These are phyloP conservation scores for Chiua virens DNA, from an alignment of 768 basidiomycete species.

Conservation along the genomic window DNA sequence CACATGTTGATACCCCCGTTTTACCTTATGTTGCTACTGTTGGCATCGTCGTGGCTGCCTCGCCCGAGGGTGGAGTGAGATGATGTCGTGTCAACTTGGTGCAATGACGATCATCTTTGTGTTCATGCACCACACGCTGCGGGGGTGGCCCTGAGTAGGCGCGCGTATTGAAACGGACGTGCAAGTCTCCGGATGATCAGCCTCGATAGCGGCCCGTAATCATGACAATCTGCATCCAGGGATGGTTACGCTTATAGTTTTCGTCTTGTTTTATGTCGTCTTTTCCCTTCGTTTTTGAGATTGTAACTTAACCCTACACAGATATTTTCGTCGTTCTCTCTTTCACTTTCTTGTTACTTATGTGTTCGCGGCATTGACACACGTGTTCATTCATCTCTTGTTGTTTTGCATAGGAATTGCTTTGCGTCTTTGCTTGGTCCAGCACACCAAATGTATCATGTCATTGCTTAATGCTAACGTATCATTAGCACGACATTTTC, in stretches of 20 bases:
- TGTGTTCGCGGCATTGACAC: conserved; percentile 4
- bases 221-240: not conserved
- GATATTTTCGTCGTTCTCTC: not conserved
- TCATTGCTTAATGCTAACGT: conserved; percentile 15
- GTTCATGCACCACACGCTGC: too few species aligned
- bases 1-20: conserved; percentile 3
- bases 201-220: not conserved
- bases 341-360: not conserved
- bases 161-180: not conserved
- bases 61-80: not conserved
- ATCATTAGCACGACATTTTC: conserved; percentile 15
- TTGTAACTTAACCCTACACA: conserved; percentile 6
- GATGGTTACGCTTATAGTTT: not conserved
- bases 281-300: not conserved
- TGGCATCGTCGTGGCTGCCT: conserved; percentile 2
- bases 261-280: not conserved
- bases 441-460: conserved; percentile 26
- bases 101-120: conserved; percentile 9
- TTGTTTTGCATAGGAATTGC: conserved; percentile 29
- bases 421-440: conserved; percentile 10
- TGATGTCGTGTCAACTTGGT: conserved; percentile 9
- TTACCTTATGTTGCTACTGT: conserved; percentile 1
- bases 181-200: not conserved
- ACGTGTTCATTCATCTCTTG: conserved; percentile 18
- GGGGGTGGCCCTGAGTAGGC: too few species aligned